A percentile compares a stretch with the other conserved stretches of the same genome.
Evolutionary conservation across 2,329 filamentous ascomycete species (phyloP).

Genomic region (Ceratocystis destructans): DNA sequence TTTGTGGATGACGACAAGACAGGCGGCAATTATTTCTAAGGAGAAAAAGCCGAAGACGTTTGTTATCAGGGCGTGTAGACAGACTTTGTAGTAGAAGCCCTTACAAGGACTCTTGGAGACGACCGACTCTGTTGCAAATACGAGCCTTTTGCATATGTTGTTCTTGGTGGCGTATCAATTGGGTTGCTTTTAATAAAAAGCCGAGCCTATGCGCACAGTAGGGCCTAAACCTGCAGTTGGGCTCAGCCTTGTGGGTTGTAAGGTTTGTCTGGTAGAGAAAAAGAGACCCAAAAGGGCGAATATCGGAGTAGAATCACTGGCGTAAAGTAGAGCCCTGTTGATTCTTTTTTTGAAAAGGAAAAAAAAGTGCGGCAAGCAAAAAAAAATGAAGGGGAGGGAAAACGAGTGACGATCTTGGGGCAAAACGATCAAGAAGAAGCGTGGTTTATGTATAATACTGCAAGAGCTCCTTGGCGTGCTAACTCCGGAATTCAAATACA

Average conservation of each 20-base stretch:
- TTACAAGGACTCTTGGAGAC: background rate
- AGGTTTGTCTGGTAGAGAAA: background rate
- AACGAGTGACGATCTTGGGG: too few relatives aligned
- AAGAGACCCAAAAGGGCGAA: background rate
- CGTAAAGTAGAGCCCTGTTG: background rate
- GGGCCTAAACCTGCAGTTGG: background rate
- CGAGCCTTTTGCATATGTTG: background rate
- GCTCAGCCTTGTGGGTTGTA: background rate
- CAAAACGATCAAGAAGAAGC: too few relatives aligned
- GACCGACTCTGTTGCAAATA: background rate
- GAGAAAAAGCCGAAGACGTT: background rate
- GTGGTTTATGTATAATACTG: too few relatives aligned
- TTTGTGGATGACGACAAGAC: background rate
- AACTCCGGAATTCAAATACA: too few relatives aligned
- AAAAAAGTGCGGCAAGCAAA: too few relatives aligned
- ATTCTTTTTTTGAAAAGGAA: too few relatives aligned
- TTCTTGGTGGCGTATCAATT: background rate
- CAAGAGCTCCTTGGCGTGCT: too few relatives aligned
- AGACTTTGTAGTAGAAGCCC: background rate
- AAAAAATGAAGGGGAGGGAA: too few relatives aligned
- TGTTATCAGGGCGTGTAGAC: background rate
- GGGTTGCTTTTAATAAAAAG: conserved; percentile 1
- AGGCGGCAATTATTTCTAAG: background rate
- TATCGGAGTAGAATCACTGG: background rate
- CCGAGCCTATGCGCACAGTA: background rate